Base-by-base conservation (phyloP, 768 basidiomycete genomes). In the Gymnopilus dilepis region DNA sequence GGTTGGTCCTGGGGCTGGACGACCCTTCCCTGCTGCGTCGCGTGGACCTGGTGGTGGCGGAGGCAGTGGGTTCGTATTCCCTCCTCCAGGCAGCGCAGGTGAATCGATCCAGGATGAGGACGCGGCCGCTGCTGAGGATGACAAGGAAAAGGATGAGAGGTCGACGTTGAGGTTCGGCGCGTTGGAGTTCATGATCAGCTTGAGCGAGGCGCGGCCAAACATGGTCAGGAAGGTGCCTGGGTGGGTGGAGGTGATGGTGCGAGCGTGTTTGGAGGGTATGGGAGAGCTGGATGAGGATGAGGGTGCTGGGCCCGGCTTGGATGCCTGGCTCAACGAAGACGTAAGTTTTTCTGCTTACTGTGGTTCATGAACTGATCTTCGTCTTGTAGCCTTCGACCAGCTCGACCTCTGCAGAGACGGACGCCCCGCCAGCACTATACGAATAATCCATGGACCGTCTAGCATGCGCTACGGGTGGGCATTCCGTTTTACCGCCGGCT, bases 391-490 rank as follows among this genome's bases (percentile, higher is more conserved):
- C 88, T 6, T 86, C 89, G 1, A 78, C 85, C 4, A 84, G 80
- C 61, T 86, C 83, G 26, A 85, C 77, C 62, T 83, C 91, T 7
- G 76, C 84, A 0, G 82, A 84, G 41, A 80, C 80, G 26, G 89
- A 91, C 43, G 82, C 78, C 1, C 87, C 89, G 37, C 90, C 89
- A 1, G 87, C 87, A 33, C 80, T 90, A 26, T 94, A 92, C 61
- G 94, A 97, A 65, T 91, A 95, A 64, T 83, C 90, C 0, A 74
- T 96, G 1, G 95, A 97, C 72, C 79, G 94, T 7, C 72, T 95
- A 4, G 91, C 94, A 9, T 88, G 88, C 72, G 91, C 92, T 0
- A 76, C 95, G 43, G 92, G 91, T 6, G 93, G 94, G 0, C 81
- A 87, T 59, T 77, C 85, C 0, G 84, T 95, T 0, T 77, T 96